Percentiles rank a stretch among this genome's conserved stretches.
Evolutionary conservation across 768 basidiomycete genomes (phyloP).

Genomic region (Podaxis rugospora): DNA sequence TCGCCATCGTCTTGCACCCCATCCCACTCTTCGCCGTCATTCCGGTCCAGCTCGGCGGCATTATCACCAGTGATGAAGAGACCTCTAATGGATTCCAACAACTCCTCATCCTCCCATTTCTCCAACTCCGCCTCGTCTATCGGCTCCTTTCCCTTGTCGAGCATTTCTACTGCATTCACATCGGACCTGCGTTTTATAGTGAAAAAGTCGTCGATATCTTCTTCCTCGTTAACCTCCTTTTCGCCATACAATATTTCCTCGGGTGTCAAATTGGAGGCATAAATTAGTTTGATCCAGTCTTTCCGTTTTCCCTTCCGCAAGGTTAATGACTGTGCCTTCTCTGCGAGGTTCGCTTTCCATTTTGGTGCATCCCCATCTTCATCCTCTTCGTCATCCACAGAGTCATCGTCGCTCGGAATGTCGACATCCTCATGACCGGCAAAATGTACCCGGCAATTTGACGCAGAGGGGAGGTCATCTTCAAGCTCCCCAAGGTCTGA

Average conservation of each 20-base stretch:
- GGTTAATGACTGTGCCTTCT: conserved; percentile 35
- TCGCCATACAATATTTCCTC: conserved; percentile 55
- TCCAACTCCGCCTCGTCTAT: conserved; percentile 47
- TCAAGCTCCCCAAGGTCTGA: conserved; percentile 61
- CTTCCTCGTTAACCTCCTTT: conserved; percentile 21
- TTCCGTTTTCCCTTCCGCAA: conserved; percentile 39
- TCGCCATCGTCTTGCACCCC: conserved; percentile 36
- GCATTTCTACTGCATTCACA: conserved; percentile 39
- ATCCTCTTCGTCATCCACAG: conserved; percentile 34
- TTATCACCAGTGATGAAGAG: conserved; percentile 85
- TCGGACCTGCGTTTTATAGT: conserved; percentile 39
- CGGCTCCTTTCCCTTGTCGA: conserved; percentile 69
- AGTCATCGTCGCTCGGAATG: conserved; percentile 49
- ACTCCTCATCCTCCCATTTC: conserved; percentile 81
- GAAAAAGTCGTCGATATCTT: conserved; percentile 60
- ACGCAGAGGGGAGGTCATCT: conserved; percentile 18
- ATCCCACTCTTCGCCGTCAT: conserved; percentile 34
- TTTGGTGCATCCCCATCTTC: conserved; percentile 46
- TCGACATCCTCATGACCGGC: conserved; percentile 37
- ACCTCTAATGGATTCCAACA: conserved; percentile 80
- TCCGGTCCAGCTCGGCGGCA: conserved; percentile 24
- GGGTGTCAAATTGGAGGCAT: conserved; percentile 63
- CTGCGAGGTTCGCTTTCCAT: conserved; percentile 72
- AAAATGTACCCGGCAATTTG: conserved; percentile 32
- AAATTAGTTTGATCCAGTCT: conserved; percentile 87